Evolutionary conservation across 192 early-diverging fungal species (phyloP).

Genomic region (Chytriomyces confervae): DNA sequence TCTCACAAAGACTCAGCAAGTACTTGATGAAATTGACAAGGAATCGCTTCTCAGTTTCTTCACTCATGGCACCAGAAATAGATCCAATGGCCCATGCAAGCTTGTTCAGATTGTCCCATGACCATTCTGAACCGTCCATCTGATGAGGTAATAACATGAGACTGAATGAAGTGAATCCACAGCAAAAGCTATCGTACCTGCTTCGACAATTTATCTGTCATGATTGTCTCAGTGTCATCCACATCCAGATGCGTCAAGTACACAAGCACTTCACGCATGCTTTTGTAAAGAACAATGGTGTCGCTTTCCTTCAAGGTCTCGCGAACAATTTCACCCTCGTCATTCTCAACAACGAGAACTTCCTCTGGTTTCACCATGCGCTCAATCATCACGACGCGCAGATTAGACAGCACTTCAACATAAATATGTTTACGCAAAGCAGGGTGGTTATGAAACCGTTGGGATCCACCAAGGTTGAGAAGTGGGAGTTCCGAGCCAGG

Average conservation of each 20-base stretch:
- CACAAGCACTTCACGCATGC: slow-evolving; percentile 95
- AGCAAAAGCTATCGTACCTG: slow-evolving; percentile 63
- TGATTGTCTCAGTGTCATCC: slow-evolving; percentile 92
- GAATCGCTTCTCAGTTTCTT: slow-evolving; percentile 97
- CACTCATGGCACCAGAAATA: slow-evolving; percentile 94
- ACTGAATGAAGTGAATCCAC: slow-evolving; percentile 13
- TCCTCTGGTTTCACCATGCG: slow-evolving; percentile 99
- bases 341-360: slow-evolving; percentile 96
- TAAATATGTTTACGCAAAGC: slow-evolving; percentile 81
- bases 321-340: slow-evolving; percentile 98
- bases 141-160: slow-evolving; percentile 34
- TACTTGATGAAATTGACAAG: slow-evolving; percentile 99
- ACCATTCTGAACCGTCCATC: slow-evolving; percentile 97
- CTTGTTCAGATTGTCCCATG: slow-evolving; percentile 97
- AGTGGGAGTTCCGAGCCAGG: slow-evolving; percentile 60
- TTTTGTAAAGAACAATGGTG: slow-evolving; percentile 97
- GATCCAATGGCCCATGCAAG: slow-evolving; percentile 99
- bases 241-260: slow-evolving; percentile 97
- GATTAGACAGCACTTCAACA: slow-evolving; percentile 76
- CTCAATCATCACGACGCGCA: slow-evolving; percentile 97
- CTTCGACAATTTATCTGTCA: slow-evolving; percentile 87
- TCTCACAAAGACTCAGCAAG: slow-evolving; percentile 90
- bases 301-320: slow-evolving; percentile 97
- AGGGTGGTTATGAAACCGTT: slow-evolving; percentile 37
- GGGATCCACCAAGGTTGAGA: slow-evolving; percentile 61